Conservation (phyloP, 140 eudicot genomes). For the Flaveria floridana region DNA sequence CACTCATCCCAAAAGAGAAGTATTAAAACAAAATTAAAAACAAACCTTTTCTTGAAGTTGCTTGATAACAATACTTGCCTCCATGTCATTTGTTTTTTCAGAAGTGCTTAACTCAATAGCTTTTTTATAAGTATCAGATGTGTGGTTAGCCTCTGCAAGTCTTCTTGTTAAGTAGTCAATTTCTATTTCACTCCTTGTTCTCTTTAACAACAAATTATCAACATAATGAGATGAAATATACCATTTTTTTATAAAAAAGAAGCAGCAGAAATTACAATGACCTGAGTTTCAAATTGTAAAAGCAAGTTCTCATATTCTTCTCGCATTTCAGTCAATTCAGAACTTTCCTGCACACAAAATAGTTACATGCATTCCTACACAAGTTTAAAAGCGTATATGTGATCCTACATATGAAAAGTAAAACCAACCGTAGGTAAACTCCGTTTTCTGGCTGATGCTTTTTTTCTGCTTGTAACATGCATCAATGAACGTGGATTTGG, state of each 20-base stretch:
- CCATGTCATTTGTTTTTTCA: slow-evolving; percentile 37
- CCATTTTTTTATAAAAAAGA: not conserved
- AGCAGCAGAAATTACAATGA: slow-evolving; percentile 31
- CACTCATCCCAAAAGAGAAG: slow-evolving; percentile 19
- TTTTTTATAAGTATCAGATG: slow-evolving; percentile 19
- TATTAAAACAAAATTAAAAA: not conserved
- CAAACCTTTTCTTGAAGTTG: slow-evolving; percentile 43
- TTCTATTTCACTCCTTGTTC: slow-evolving; percentile 53
- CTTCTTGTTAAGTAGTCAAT: slow-evolving; percentile 61
- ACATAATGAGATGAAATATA: slow-evolving; percentile 13
- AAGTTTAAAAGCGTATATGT: slow-evolving; percentile 9
- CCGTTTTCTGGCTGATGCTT: slow-evolving; percentile 50
- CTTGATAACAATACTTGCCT: slow-evolving; percentile 54
- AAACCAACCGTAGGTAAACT: slow-evolving; percentile 54
- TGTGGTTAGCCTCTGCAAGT: slow-evolving; percentile 47
- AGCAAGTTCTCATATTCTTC: slow-evolving; percentile 71
- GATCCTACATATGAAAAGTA: slow-evolving; percentile 10
- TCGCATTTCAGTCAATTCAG: slow-evolving; percentile 55
- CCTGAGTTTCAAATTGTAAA: slow-evolving; percentile 67
- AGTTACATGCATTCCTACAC: slow-evolving; percentile 22
- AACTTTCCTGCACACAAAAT: slow-evolving; percentile 55
- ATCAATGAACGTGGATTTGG: slow-evolving; percentile 71
- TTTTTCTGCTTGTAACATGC: slow-evolving; percentile 83
- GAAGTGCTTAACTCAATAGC: slow-evolving; percentile 8
- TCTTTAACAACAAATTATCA: slow-evolving; percentile 41